Percentiles rank a stretch among this genome's conserved stretches.
phyloP scores from a whole-genome alignment of 352 stramenopile genomes.

The Globisporangium okanoganense region DNA sequence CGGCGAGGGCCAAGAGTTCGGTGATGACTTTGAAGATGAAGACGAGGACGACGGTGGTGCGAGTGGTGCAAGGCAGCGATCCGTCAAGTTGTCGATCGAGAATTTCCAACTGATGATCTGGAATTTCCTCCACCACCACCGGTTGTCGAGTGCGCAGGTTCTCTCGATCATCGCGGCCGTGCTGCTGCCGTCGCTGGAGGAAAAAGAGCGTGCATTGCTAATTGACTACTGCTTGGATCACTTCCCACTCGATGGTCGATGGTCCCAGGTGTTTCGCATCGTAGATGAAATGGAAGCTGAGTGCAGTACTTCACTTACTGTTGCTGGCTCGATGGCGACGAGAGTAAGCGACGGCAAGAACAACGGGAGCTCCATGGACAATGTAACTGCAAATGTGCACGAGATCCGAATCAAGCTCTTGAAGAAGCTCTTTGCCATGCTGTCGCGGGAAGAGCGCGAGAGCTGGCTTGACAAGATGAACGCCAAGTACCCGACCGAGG shows the following conservation, averaged over 20 bases:
- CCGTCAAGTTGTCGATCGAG: conserved; percentile 28
- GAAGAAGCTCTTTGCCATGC: conserved; percentile 53
- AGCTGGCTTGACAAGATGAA: conserved; percentile 52
- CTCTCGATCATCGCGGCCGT: conserved; percentile 35
- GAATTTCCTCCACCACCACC: conserved; percentile 56
- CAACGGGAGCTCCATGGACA: not conserved
- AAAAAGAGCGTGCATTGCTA: conserved; percentile 36
- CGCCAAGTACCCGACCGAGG: conserved; percentile 38
- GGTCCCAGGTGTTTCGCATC: conserved; percentile 39
- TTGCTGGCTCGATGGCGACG: not conserved
- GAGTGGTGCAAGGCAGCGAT: not conserved
- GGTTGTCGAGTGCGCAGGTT: conserved; percentile 40
- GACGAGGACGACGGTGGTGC: conserved; percentile 11
- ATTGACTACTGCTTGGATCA: conserved; percentile 38
- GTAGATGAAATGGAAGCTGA: conserved; percentile 36
- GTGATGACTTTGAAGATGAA: conserved; percentile 19
- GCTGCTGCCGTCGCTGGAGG: conserved; percentile 42
- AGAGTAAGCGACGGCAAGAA: conserved; percentile 2
- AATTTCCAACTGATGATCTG: conserved; percentile 57
- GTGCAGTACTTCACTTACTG: not conserved
- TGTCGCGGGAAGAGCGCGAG: conserved; percentile 42
- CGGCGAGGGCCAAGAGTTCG: conserved; percentile 14
- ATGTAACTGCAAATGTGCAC: conserved; percentile 18
- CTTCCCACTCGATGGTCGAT: conserved; percentile 30
- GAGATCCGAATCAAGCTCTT: conserved; percentile 39